Evolutionary conservation across 495 filamentous ascomycete genomes (phyloP).

Genomic region (Annulohypoxylon stygium): DNA sequence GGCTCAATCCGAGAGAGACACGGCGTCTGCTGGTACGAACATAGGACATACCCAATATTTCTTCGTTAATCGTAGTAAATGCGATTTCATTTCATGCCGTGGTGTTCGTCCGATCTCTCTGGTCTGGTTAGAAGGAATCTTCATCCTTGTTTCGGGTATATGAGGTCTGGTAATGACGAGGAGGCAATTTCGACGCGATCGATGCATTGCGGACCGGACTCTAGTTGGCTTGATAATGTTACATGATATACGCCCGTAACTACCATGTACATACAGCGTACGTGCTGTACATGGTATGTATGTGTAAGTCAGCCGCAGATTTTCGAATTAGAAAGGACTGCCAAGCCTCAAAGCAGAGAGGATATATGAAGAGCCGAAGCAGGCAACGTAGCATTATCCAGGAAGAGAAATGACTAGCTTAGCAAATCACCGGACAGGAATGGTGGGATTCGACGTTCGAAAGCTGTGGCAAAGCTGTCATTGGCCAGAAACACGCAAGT

Average conservation of each 20-base stretch:
- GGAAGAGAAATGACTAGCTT: constrained; percentile 37
- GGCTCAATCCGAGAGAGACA: constrained; percentile 45
- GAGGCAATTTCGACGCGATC: constrained; percentile 22
- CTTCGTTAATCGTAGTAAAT: constrained; percentile 6
- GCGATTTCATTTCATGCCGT: constrained; percentile 16
- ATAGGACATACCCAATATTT: neutral
- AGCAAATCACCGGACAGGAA: constrained; percentile 44
- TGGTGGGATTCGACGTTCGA: constrained; percentile 45
- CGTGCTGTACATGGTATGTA: constrained; percentile 18
- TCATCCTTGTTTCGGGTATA: constrained; percentile 24
- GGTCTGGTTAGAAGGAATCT: constrained; percentile 11
- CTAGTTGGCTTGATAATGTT: constrained; percentile 30
- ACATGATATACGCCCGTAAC: constrained; percentile 36
- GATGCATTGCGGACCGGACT: constrained; percentile 20
- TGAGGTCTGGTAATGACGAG: constrained; percentile 23
- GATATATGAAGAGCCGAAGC: constrained; percentile 47
- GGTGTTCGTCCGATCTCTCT: constrained; percentile 15
- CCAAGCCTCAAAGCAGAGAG: constrained; percentile 37
- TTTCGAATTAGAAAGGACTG: constrained; percentile 41
- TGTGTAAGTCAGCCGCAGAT: constrained; percentile 42
- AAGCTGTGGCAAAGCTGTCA: constrained; percentile 38
- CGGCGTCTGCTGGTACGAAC: constrained; percentile 3
- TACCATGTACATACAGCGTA: constrained; percentile 9
- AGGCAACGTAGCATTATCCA: constrained; percentile 49
- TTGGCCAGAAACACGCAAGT: constrained; percentile 48